phyloP scores from a whole-genome alignment of 1,284 basidiomycete genomes.

The Tylopilus sp. region DNA sequence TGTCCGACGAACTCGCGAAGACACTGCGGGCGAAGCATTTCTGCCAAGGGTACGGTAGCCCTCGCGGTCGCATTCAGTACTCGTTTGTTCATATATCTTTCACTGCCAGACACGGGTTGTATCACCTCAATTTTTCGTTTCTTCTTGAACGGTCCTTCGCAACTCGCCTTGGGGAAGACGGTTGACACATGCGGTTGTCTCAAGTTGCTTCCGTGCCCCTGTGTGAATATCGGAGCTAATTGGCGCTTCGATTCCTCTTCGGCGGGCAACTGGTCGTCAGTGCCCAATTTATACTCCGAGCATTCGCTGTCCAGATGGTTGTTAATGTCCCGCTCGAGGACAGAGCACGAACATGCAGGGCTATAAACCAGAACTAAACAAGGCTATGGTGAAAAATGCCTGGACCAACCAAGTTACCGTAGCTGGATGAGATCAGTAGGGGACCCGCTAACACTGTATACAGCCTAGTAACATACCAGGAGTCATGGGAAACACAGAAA shows the following conservation, averaged over 20 bases:
- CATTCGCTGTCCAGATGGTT: conserved; percentile 47
- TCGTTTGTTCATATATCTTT: conserved; percentile 31
- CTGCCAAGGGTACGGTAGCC: conserved; percentile 55
- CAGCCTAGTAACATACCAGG: conserved; percentile 11
- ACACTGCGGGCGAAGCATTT: conserved; percentile 56
- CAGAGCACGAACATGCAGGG: conserved; percentile 43
- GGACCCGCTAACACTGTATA: neutral
- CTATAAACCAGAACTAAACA: conserved; percentile 25
- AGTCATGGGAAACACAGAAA: conserved; percentile 10
- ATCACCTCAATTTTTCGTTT: conserved; percentile 31
- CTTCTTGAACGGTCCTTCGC: conserved; percentile 20
- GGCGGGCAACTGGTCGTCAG: neutral
- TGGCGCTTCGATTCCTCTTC: conserved; percentile 19
- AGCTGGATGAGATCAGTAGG: neutral
- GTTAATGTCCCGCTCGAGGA: conserved; percentile 45
- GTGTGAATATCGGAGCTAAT: conserved; percentile 32
- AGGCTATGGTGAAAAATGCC: neutral
- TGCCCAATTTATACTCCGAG: conserved; percentile 19
- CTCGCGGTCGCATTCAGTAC: conserved; percentile 28
- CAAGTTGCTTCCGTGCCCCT: conserved; percentile 15
- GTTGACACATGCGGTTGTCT: neutral
- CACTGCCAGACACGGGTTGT: conserved; percentile 6
- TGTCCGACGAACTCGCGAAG: conserved; percentile 72
- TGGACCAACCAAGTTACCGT: conserved; percentile 28
- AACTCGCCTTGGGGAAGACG: neutral